Percentiles rank a stretch among this genome's conserved stretches.
These are phyloP conservation scores for Haematococcus sp. DNA, from an alignment of 139 green algal genomes.

Conservation along the genomic window DNA sequence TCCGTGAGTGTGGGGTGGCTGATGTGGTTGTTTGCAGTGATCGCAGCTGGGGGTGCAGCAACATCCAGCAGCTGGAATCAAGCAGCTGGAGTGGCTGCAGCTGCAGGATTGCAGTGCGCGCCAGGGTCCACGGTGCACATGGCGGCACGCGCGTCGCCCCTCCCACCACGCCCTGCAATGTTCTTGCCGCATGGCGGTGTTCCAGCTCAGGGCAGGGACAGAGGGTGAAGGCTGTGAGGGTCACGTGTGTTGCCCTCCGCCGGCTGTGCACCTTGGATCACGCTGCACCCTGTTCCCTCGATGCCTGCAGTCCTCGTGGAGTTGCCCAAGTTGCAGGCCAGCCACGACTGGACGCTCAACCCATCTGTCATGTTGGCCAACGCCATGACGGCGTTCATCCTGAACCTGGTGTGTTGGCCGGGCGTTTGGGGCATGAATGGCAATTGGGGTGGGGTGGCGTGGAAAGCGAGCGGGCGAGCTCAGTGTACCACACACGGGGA, in stretches of 20 bases:
- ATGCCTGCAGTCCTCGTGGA: slow-evolving; percentile 48
- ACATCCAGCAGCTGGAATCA: not conserved
- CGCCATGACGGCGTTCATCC: slow-evolving; percentile 78
- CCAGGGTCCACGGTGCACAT: no score
- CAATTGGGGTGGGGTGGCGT: not conserved
- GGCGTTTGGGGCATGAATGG: not conserved
- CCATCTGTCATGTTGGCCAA: slow-evolving; percentile 84
- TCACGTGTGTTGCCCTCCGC: no score
- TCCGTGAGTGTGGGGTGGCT: slow-evolving; percentile 38
- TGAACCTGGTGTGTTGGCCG: slow-evolving; percentile 55
- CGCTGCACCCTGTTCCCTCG: not conserved
- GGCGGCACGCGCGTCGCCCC: not conserved
- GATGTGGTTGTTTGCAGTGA: not conserved
- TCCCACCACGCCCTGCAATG: not conserved
- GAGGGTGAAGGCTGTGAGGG: no score
- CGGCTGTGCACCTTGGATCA: not conserved
- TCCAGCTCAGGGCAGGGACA: no score
- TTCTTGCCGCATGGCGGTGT: not conserved
- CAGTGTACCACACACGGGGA: not conserved
- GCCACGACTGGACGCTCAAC: slow-evolving; percentile 56
- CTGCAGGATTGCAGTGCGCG: not conserved
- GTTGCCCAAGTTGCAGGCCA: slow-evolving; percentile 27
- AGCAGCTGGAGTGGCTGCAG: not conserved
- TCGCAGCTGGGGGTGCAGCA: not conserved
- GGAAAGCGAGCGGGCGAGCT: not conserved